phyloP scores from a whole-genome alignment of 257 asterid species.

The Solanum neorickii region DNA sequence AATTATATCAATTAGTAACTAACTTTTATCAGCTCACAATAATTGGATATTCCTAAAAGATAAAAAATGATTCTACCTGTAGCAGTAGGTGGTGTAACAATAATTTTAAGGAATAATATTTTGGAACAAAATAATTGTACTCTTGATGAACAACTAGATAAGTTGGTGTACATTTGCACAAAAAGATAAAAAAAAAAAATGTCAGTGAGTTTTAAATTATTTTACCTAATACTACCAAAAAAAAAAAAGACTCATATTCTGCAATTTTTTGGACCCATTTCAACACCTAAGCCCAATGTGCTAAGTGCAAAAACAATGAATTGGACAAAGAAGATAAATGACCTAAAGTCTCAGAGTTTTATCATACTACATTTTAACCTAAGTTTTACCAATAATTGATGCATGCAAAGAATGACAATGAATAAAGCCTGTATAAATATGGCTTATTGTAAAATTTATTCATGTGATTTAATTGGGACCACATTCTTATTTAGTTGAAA shows the following conservation, averaged over 20 bases:
- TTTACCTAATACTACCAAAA: not conserved
- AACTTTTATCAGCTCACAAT: not conserved
- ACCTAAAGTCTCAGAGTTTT: not conserved
- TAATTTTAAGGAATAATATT: not conserved
- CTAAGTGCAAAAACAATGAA: not conserved
- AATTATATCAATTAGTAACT: not conserved
- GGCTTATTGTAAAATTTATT: not conserved
- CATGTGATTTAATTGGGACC: not conserved
- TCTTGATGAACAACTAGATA: not conserved
- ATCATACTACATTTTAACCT: not conserved
- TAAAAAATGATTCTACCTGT: not conserved
- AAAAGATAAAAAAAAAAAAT: not conserved
- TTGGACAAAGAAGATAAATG: not conserved
- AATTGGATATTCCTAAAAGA: not conserved
- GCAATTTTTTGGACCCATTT: not conserved
- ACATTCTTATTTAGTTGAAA: not conserved
- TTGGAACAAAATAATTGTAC: not conserved
- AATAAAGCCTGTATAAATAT: not conserved
- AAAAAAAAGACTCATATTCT: not conserved
- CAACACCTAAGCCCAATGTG: not conserved
- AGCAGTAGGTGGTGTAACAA: not conserved
- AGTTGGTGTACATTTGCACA: not conserved
- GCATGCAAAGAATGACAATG: not conserved
- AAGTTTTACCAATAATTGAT: not conserved
- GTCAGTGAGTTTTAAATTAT: not conserved